These are phyloP conservation scores for Geotrichum reessii DNA, from an alignment of 1,139 yeast species.

Conservation along the genomic window DNA sequence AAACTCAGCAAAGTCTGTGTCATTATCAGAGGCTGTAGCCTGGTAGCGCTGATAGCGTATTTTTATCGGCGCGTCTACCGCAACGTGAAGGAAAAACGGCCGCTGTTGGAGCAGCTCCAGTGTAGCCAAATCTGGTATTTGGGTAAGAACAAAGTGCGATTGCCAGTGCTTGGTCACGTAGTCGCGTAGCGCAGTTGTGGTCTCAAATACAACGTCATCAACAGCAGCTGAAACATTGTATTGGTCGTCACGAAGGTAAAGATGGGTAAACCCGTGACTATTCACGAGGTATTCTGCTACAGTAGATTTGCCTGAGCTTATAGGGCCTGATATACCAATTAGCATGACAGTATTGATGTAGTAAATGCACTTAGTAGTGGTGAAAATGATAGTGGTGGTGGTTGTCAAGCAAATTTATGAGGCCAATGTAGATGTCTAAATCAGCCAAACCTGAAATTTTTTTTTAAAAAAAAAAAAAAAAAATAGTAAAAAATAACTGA, in stretches of 20 bases:
- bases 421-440: too few species aligned
- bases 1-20: not conserved
- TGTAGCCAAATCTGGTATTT: conserved; percentile 42
- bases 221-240: conserved; percentile 23
- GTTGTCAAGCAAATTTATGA: not conserved
- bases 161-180: conserved; percentile 70
- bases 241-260: conserved; percentile 20
- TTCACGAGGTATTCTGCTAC: conserved; percentile 51
- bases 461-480: not conserved
- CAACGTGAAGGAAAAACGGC: conserved; percentile 80
- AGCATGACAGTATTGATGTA: not conserved
- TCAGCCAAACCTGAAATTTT: too few species aligned
- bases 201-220: conserved; percentile 31
- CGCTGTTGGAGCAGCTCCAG: conserved; percentile 55
- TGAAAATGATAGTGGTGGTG: not conserved
- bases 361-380: not conserved
- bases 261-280: conserved; percentile 49
- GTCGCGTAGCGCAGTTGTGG: conserved; percentile 48
- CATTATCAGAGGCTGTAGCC: too few species aligned
- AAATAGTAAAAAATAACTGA: too few species aligned
- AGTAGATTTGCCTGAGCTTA: conserved; percentile 62
- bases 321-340: not conserved
- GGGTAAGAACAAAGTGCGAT: conserved; percentile 54
- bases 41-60: conserved; percentile 46
- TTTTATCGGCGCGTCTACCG: conserved; percentile 67